A percentile compares a stretch with the other conserved stretches of the same genome.
phyloP scores from a whole-genome alignment of 164 flowering plant genomes.

The Malania oleifera region DNA sequence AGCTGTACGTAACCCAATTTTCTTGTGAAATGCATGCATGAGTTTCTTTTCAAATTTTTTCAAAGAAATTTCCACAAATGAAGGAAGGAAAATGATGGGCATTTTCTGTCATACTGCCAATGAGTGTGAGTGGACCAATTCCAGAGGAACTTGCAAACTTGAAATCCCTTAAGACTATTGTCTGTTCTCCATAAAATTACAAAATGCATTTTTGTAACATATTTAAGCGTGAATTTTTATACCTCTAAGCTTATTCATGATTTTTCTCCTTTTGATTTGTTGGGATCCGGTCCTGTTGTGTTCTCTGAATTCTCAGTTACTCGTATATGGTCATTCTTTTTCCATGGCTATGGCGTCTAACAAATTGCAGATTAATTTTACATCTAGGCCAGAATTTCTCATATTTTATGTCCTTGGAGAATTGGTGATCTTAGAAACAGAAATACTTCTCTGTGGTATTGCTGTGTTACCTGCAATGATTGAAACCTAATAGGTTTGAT shows the following conservation, averaged over 20 bases:
- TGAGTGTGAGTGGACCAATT: constrained; percentile 39
- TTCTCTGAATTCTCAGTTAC: too few species aligned
- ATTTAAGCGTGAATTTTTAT: background rate
- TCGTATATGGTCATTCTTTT: background rate
- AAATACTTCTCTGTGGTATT: constrained; percentile 43
- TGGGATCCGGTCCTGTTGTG: too few species aligned
- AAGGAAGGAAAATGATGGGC: too few species aligned
- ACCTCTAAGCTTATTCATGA: background rate
- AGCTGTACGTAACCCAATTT: constrained; percentile 31
- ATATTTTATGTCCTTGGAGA: constrained; percentile 17
- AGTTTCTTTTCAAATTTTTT: background rate
- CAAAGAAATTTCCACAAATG: too few species aligned
- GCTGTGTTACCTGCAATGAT: too few species aligned
- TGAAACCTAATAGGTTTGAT: constrained; percentile 29
- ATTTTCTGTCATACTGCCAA: too few species aligned
- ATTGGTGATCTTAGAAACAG: constrained; percentile 37
- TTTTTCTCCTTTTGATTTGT: constrained; percentile 1
- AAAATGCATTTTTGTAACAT: background rate
- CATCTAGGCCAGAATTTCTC: too few species aligned
- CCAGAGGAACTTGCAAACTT: constrained; percentile 42
- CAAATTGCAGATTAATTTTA: too few species aligned
- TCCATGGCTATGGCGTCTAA: background rate
- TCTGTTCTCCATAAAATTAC: background rate
- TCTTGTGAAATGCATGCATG: background rate
- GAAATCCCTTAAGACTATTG: constrained; percentile 35